phyloP scores from a whole-genome alignment of 1,284 basidiomycete species.

The Ceratobasidium sp. region DNA sequence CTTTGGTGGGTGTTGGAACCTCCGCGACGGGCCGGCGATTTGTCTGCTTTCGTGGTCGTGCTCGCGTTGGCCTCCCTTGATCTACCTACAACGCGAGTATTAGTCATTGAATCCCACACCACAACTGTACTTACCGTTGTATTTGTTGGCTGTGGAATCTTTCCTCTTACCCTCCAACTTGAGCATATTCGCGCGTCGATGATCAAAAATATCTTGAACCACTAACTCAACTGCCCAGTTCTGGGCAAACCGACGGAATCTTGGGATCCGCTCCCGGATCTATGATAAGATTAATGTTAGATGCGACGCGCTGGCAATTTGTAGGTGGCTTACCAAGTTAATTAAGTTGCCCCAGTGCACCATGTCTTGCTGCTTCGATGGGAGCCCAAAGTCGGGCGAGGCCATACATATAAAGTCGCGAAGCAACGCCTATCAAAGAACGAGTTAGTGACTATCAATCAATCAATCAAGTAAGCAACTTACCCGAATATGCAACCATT shows the following conservation, averaged over 20 bases:
- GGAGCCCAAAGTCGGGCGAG: background rate
- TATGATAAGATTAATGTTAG: background rate
- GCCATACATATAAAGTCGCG: slow-evolving; percentile 10
- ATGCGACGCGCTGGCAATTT: background rate
- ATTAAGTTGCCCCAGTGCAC: background rate
- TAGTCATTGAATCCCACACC: too few relatives aligned
- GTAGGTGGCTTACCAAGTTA: background rate
- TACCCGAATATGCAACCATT: slow-evolving; percentile 1
- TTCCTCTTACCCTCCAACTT: too few relatives aligned
- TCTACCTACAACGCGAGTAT: too few relatives aligned
- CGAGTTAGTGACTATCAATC: background rate
- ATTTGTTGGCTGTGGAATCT: too few relatives aligned
- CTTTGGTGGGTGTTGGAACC: too few relatives aligned
- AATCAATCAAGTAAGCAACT: background rate
- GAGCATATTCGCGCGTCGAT: background rate
- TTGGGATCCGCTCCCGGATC: slow-evolving; percentile 2
- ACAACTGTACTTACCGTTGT: too few relatives aligned
- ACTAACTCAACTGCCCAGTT: slow-evolving; percentile 12
- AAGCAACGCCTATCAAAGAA: background rate
- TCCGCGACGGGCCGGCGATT: too few relatives aligned
- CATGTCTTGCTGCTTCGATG: slow-evolving; percentile 17
- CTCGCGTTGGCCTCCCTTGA: too few relatives aligned
- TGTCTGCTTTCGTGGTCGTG: too few relatives aligned
- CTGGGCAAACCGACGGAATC: background rate
- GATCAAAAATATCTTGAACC: slow-evolving; percentile 11